Base-by-base conservation (phyloP, 2,329 filamentous ascomycete genomes). In the Cladosporium sp. region DNA sequence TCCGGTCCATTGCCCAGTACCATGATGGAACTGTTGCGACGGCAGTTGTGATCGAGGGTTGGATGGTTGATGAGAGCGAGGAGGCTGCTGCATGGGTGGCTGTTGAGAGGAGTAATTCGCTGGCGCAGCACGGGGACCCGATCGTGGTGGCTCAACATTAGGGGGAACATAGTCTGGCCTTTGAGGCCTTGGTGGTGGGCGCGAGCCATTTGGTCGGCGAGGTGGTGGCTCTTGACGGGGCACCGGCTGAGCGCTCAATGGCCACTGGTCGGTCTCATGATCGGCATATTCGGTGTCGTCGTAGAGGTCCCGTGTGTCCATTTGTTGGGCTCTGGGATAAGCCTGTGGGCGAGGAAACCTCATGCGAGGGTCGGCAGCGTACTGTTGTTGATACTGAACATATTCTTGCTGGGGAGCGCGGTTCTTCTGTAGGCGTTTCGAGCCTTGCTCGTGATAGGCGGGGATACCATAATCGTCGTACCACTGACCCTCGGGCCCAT, bases 1-100 rank as follows among this genome's bases (percentile, higher is more conserved):
- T 20, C 61, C 60, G 4, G 53, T 60, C 62, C 62, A 64, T 43
- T 64, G 60, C 8, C 59, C 61, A 15, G 54, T 54, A 4, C 62
- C 63, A 47, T 65, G 62, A 49, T 65, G 58, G 11, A 56, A 56
- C 19, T 22, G 18, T 18, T 37, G 42, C 18, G 41, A 51, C 39
- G 54, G 51, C 24, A 49, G 53, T 30, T 51, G 56, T 20, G 54
- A 50, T 17, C 57, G 54, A n/a, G 56, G 55, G 32, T n/a, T 54
- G 49, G 15, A 52, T 50, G 15, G 53, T 43, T 7, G 56, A 50
- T 19, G 52, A 22, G 47, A 39, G 12, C 60, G 58, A 20, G 54
- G 50, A 11, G 44, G 38, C 40, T 53, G 58, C 51, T 43, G 51
- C 53, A 19, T 58, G 53, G 27, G 51, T 40, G 15, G 52, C 22